Evolutionary conservation across 106 monocot species (phyloP).

Genomic region (Xerophyta viscosa): DNA sequence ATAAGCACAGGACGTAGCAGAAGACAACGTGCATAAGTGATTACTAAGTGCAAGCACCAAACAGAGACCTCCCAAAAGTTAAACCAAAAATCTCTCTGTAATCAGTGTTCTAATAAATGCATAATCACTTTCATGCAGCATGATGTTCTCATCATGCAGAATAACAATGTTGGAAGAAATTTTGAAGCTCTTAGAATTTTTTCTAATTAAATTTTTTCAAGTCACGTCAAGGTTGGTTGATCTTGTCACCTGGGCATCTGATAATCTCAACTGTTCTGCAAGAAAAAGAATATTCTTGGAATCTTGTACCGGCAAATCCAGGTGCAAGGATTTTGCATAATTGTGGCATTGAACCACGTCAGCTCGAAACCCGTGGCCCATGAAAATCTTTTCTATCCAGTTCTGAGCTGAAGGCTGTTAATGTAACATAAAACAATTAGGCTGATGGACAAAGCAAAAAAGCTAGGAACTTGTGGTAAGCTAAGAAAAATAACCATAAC

Average conservation of each 20-base stretch:
- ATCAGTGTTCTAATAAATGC: too few species aligned
- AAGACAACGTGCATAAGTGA: too few species aligned
- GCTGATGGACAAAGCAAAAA: neutral
- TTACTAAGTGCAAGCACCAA: too few species aligned
- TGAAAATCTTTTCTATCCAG: slow-evolving; percentile 42
- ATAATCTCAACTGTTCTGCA: slow-evolving; percentile 62
- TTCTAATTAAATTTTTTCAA: too few species aligned
- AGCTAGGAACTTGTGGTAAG: neutral
- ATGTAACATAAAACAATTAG: neutral
- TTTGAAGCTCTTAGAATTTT: too few species aligned
- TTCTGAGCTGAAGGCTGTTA: slow-evolving; percentile 18
- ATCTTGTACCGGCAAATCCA: slow-evolving; percentile 12
- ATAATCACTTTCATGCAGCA: too few species aligned
- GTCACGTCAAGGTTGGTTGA: too few species aligned
- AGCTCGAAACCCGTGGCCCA: slow-evolving; percentile 52
- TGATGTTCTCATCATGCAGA: too few species aligned
- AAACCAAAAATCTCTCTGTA: too few species aligned
- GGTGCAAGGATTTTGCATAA: slow-evolving; percentile 29
- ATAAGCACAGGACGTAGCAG: too few species aligned
- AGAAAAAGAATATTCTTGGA: slow-evolving; percentile 33
- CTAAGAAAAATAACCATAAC: slow-evolving; percentile 20
- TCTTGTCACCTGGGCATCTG: slow-evolving; percentile 62
- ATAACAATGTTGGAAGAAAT: too few species aligned
- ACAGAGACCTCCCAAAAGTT: too few species aligned
- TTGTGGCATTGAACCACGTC: slow-evolving; percentile 28